A percentile compares a stretch with the other conserved stretches of the same genome.
These are phyloP conservation scores for Fusarium domesticum DNA, from an alignment of 2,329 filamentous ascomycete genomes.

Conservation along the genomic window DNA sequence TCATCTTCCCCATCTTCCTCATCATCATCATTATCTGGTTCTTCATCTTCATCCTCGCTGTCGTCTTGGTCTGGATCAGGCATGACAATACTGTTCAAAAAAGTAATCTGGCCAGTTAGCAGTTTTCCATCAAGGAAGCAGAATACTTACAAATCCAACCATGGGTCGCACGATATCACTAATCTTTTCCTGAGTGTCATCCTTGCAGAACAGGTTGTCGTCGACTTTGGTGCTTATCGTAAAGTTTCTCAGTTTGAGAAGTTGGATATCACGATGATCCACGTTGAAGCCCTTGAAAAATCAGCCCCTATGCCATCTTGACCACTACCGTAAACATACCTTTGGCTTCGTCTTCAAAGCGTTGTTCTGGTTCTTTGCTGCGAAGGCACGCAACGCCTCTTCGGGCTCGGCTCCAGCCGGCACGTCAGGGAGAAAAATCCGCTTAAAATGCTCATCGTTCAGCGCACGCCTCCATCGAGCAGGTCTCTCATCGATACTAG, in stretches of 20 bases:
- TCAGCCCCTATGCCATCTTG: neutral
- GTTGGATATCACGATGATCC: constrained; percentile 73
- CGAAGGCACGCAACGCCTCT: constrained; percentile 67
- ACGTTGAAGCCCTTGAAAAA: constrained; percentile 69
- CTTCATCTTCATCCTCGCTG: constrained; percentile 37
- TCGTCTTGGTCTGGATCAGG: constrained; percentile 56
- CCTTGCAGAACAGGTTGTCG: constrained; percentile 61
- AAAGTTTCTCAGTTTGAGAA: constrained; percentile 78
- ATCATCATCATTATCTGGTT: constrained; percentile 11
- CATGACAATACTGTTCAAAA: constrained; percentile 71
- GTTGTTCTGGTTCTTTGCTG: constrained; percentile 64
- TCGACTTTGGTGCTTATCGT: constrained; percentile 66
- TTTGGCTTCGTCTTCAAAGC: constrained; percentile 85
- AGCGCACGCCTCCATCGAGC: constrained; percentile 67
- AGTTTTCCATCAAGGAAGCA: neutral
- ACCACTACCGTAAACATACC: constrained; percentile 46
- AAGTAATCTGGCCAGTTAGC: constrained; percentile 54
- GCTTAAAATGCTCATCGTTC: constrained; percentile 56
- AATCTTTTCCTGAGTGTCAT: constrained; percentile 63
- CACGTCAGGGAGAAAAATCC: constrained; percentile 57
- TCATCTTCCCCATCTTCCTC: constrained; percentile 12
- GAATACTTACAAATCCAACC: constrained; percentile 70
- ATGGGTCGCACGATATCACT: constrained; percentile 63
- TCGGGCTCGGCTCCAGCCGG: constrained; percentile 38
- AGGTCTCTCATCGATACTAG: constrained; percentile 72